Evolutionary conservation across 2,329 filamentous ascomycete genomes (phyloP).

Genomic region (Ceratocystis cubensis): DNA sequence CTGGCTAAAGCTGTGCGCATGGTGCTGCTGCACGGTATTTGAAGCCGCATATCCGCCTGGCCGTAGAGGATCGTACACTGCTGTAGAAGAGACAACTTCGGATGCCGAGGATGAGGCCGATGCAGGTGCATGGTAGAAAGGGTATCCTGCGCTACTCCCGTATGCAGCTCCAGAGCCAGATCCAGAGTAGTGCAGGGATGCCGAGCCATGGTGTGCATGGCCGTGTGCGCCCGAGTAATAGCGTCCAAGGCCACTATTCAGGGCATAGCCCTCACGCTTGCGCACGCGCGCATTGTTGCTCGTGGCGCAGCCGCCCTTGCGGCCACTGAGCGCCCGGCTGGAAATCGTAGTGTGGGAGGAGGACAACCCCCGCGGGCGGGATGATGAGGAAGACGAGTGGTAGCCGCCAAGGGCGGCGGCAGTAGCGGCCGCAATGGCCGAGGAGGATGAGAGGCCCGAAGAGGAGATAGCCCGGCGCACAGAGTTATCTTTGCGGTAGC

Average conservation of each 20-base stretch:
- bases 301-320: slow-evolving; percentile 29
- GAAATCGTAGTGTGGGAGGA: slow-evolving; percentile 20
- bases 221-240: slow-evolving; percentile 14
- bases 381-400: not conserved
- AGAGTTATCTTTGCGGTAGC: slow-evolving; percentile 48
- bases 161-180: slow-evolving; percentile 16
- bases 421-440: not conserved
- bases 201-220: not conserved
- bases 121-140: not conserved
- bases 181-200: slow-evolving; percentile 12
- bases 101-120: not conserved
- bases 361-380: not conserved
- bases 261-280: slow-evolving; percentile 14
- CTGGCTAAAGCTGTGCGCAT: not conserved
- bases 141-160: not conserved
- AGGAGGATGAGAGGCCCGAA: slow-evolving; percentile 7
- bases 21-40: not conserved
- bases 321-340: slow-evolving; percentile 27
- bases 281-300: slow-evolving; percentile 23
- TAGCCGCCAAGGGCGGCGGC: not conserved
- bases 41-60: not conserved
- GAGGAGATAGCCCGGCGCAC: slow-evolving; percentile 22
- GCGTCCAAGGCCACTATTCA: not conserved
- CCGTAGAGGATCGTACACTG: not conserved
- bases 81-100: not conserved